These are phyloP conservation scores for Paxillus involutus DNA, from an alignment of 768 basidiomycete genomes.

Conservation along the genomic window DNA sequence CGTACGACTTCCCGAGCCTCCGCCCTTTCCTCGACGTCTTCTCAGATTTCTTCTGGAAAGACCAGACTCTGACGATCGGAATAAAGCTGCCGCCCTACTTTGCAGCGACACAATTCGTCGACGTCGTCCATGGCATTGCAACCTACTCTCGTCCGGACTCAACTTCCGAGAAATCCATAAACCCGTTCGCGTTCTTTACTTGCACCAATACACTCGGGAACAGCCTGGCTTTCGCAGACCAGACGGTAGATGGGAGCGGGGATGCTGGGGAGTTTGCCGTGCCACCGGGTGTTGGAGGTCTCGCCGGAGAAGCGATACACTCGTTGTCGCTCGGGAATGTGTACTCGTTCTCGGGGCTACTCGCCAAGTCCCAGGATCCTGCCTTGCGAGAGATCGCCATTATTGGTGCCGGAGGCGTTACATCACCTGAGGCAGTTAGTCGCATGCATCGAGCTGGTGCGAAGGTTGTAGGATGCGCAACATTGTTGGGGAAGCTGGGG, in stretches of 20 bases:
- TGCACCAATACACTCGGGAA: constrained; percentile 82
- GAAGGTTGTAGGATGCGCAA: constrained; percentile 64
- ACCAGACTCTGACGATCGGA: constrained; percentile 63
- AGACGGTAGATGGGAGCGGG: constrained; percentile 31
- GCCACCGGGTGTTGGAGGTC: constrained; percentile 64
- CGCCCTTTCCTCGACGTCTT: constrained; percentile 55
- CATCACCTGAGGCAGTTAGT: constrained; percentile 51
- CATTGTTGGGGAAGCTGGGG: constrained; percentile 54
- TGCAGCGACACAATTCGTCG: constrained; percentile 57
- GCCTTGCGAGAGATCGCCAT: constrained; percentile 52
- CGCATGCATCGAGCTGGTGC: constrained; percentile 82
- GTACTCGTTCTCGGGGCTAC: constrained; percentile 53
- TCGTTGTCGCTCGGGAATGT: constrained; percentile 80
- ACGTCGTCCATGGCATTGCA: constrained; percentile 48
- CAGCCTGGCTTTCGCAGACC: constrained; percentile 60
- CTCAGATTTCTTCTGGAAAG: constrained; percentile 45
- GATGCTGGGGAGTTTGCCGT: constrained; percentile 48
- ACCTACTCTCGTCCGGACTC: constrained; percentile 31
- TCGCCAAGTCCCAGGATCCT: constrained; percentile 40
- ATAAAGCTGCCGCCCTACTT: constrained; percentile 81
- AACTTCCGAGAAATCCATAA: constrained; percentile 18
- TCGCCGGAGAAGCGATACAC: constrained; percentile 78
- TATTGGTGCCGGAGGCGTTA: constrained; percentile 85
- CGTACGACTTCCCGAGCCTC: constrained; percentile 59
- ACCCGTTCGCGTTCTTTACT: constrained; percentile 71